Evolutionary conservation across 1,139 yeast genomes (phyloP), one percentile per base, ranked within the genome.

Genomic region (Taiozyma onychis): DNA sequence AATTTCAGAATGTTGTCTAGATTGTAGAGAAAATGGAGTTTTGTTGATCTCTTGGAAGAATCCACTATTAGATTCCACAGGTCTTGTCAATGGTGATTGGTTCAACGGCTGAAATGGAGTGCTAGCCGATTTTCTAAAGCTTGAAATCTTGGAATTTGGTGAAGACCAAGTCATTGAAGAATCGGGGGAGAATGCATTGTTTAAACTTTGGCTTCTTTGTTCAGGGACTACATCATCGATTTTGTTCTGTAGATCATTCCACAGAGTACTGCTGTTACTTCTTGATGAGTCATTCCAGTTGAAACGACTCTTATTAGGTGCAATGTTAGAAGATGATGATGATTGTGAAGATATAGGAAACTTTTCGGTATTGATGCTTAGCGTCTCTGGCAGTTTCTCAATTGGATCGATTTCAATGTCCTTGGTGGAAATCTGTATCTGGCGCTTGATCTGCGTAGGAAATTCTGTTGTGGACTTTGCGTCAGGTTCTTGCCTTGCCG

Each of bases 81-180:
- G 57, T 24, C 52, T 53, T 2, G 57, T 44, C 6, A 58, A 30
- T 5, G 63, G 62, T 1, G 63, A 57, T 30, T 57, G 58, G 41
- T 44, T 54, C 10, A 58, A 43, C 0, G 61, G 51, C 16, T 50
- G 52, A 7, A 55, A 44, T 5, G 60, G 54, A 1, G 60, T 30
- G 3, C 52, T 51, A 6, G 46, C 44, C 11, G 51, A 49, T 43
- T 53, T 54, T 44, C 64, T 55, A 41, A 60, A 60, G 28, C 64
- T 60, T 6, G 64, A 59, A 10, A 60, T 44, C 39, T 54, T 59
- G 16, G 63, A 54, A 45, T 47, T 58, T 8, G 64, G 57, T 0
- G 60, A 57, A 16, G 61, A 52, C 57, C 63, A 53, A 10, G 49
- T 37, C 11, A 41, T 42, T 16, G 49, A 27, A 2, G 47, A 48